Evolutionary conservation across 1,284 basidiomycete genomes (phyloP), one percentile per base, ranked within the genome.

Genomic region (Trichosporon sp.): DNA sequence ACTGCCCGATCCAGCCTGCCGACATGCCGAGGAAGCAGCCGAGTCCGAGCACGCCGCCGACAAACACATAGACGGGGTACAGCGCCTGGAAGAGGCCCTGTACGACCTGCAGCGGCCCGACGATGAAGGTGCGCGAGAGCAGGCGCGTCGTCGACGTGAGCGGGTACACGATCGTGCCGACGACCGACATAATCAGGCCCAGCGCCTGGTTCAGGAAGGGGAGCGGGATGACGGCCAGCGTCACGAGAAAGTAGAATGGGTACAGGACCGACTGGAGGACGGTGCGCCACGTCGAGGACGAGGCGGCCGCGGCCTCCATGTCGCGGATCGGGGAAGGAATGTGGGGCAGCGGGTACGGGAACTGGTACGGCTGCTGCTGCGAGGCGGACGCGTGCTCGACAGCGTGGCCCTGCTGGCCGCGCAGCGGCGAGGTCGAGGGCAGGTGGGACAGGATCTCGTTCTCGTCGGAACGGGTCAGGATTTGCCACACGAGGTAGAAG

Each of bases 391-490:
- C n/a, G n/a, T 66, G 58, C 21, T 66, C 68, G 7, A 66, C n/a
- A 8, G 42, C 60, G 32, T 68, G 51, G 66, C 67, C 25, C 25
- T 56, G 51, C 18, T 38, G 65, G 15, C 68, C 62, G n/a, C 68
- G 68, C 8, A 75, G 70, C 13, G 75, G 73, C 11, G 74, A 75
- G 4, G 70, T 56, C 0, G 72, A 64, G 0, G 76, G 72, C 1
- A 78, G 72, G 65, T 79, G 80, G 2, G 73, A 72, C 34, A 82
- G 75, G 63, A 79, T 77, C 69, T 82, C 80, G 38, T 68, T 35
- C n/a, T 81, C 80, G 68, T 80, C 78, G 15, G 77, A 75, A 18
- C 80, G 76, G 13, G 80, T 80, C 12, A 82, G 75, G 65, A 82
- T 78, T 64, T 81, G 80, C 74, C 76, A 81, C 56, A 81, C 75